Percentiles rank a stretch among this genome's conserved stretches.
phyloP scores from a whole-genome alignment of 2,329 filamentous ascomycete genomes.

The Zymoseptoria tritici region DNA sequence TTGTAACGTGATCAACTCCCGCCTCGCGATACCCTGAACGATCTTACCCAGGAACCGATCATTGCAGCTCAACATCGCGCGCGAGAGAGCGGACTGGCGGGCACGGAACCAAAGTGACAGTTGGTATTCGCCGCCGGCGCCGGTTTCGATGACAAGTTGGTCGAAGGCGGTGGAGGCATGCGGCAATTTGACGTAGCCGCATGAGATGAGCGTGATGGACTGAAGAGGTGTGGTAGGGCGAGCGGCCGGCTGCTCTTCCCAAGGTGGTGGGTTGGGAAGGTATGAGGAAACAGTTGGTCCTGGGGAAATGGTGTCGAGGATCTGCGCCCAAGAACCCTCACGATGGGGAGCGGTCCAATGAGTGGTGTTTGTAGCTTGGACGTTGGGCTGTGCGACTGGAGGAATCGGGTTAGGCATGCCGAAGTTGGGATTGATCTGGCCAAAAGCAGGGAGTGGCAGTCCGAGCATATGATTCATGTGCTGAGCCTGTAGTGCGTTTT shows the following conservation, averaged over 20 bases:
- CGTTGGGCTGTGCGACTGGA: not conserved
- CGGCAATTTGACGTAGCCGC: slow-evolving; percentile 50
- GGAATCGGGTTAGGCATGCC: not conserved
- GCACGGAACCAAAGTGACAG: slow-evolving; percentile 24
- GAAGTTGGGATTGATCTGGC: not conserved
- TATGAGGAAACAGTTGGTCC: slow-evolving; percentile 39
- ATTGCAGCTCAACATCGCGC: slow-evolving; percentile 32
- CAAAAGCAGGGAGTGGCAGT: not conserved
- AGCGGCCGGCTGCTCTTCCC: slow-evolving; percentile 19
- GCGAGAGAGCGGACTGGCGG: slow-evolving; percentile 25
- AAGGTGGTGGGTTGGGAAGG: slow-evolving; percentile 27
- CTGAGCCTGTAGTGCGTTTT: not conserved
- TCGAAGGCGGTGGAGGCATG: slow-evolving; percentile 23
- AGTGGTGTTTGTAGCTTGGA: slow-evolving; percentile 10
- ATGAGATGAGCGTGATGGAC: slow-evolving; percentile 50
- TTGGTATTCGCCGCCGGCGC: slow-evolving; percentile 10
- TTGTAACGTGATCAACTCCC: slow-evolving; percentile 27
- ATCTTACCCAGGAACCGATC: slow-evolving; percentile 35
- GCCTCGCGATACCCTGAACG: slow-evolving; percentile 30
- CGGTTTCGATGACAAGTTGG: slow-evolving; percentile 28
- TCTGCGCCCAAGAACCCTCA: slow-evolving; percentile 43
- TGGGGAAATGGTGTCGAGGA: slow-evolving; percentile 46
- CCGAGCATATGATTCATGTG: not conserved
- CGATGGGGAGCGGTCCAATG: slow-evolving; percentile 33
- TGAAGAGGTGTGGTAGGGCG: slow-evolving; percentile 29